These are phyloP conservation scores for Spathaspora passalidarum DNA, from an alignment of 805 yeast genomes.

Conservation along the genomic window DNA sequence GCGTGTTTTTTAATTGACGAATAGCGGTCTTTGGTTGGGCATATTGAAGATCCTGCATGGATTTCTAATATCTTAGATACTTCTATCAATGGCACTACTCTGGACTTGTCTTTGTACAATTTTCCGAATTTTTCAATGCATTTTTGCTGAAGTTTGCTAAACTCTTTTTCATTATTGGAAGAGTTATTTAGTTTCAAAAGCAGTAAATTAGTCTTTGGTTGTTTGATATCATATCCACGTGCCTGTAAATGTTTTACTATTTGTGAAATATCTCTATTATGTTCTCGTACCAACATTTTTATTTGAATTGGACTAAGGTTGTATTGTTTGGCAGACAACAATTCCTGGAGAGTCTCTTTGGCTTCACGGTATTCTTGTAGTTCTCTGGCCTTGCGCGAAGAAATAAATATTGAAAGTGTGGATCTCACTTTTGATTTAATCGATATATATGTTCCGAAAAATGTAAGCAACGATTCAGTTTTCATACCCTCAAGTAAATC, in stretches of 20 bases:
- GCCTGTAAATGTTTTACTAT: not conserved
- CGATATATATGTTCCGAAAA: conserved; percentile 12
- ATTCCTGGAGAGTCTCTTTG: not conserved
- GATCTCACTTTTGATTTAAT: conserved; percentile 12
- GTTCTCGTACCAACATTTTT: conserved; percentile 1
- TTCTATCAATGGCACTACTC: not conserved
- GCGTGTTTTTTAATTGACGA: not conserved
- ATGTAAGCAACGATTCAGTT: conserved; percentile 13
- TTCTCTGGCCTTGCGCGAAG: conserved; percentile 5
- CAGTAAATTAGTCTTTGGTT: not conserved
- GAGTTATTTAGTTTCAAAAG: not conserved
- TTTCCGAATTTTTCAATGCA: conserved; percentile 1
- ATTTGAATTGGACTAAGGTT: conserved; percentile 3
- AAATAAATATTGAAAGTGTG: conserved; percentile 9
- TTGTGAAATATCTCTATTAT: not conserved
- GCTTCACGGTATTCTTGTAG: not conserved
- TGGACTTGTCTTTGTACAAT: not conserved
- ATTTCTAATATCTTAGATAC: conserved; percentile 1
- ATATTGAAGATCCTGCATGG: not conserved
- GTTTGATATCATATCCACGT: conserved; percentile 4
- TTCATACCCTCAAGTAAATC: conserved; percentile 27
- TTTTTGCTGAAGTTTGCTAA: not conserved
- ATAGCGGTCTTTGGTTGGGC: not conserved
- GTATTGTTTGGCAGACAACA: conserved; percentile 1
- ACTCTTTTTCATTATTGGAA: not conserved